A percentile compares a stretch with the other conserved stretches of the same genome.
These are phyloP conservation scores for Clausena lansium DNA, from an alignment of 345 rosid genomes.

Conservation along the genomic window DNA sequence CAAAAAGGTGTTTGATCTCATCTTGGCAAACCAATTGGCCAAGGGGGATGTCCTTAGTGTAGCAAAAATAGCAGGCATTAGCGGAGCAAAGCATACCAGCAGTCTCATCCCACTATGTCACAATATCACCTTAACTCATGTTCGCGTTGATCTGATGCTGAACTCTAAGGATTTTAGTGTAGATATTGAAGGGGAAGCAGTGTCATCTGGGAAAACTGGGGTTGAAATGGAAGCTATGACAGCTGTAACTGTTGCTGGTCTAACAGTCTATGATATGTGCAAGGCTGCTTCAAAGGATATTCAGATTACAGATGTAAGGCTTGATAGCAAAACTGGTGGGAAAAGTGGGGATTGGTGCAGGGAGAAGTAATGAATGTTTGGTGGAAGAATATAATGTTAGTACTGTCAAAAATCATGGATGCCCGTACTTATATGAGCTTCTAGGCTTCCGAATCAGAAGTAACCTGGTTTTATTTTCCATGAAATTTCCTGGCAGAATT, in stretches of 20 bases:
- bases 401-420: neutral
- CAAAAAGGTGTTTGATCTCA: slow-evolving; percentile 69
- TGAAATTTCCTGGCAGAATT: neutral
- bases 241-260: slow-evolving; percentile 73
- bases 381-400: neutral
- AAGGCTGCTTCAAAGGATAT: slow-evolving; percentile 94
- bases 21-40: slow-evolving; percentile 71
- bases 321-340: slow-evolving; percentile 80
- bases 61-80: slow-evolving; percentile 87
- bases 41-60: slow-evolving; percentile 96
- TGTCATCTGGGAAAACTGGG: slow-evolving; percentile 76
- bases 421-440: neutral
- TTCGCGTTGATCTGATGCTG: slow-evolving; percentile 63
- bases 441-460: neutral
- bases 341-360: slow-evolving; percentile 80
- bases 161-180: slow-evolving; percentile 63
- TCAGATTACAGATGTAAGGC: slow-evolving; percentile 50
- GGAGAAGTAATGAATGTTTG: slow-evolving; percentile 27
- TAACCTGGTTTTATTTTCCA: neutral
- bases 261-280: slow-evolving; percentile 97
- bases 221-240: slow-evolving; percentile 97
- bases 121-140: slow-evolving; percentile 65
- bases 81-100: slow-evolving; percentile 87
- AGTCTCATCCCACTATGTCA: slow-evolving; percentile 85
- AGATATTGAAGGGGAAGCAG: slow-evolving; percentile 79